phyloP scores from a whole-genome alignment of 345 rosid genomes.

The Eucalyptus tenuipes region DNA sequence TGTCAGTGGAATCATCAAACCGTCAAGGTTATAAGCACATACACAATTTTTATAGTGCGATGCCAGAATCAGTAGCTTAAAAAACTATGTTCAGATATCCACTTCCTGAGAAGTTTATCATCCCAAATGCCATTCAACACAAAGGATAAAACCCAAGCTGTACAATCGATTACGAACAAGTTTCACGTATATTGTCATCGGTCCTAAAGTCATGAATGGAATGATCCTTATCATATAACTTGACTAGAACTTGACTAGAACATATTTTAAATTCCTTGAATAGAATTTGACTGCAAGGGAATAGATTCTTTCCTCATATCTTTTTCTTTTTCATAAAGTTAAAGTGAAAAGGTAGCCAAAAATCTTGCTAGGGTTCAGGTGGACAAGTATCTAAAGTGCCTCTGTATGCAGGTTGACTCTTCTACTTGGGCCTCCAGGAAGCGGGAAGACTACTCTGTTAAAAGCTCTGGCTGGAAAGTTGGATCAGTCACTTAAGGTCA shows the following conservation, averaged over 20 bases:
- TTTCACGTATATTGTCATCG: not conserved
- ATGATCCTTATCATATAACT: not conserved
- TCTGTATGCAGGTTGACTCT: slow-evolving; percentile 38
- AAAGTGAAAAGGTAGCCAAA: not conserved
- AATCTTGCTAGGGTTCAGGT: not conserved
- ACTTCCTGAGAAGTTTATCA: not conserved
- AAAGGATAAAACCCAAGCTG: not conserved
- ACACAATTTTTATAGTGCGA: not conserved
- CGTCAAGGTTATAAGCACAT: slow-evolving; percentile 22
- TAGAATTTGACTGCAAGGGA: not conserved
- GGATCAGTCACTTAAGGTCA: slow-evolving; percentile 39
- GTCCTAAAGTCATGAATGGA: not conserved
- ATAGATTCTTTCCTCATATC: not conserved
- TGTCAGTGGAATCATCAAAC: slow-evolving; percentile 54
- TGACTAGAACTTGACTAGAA: not conserved
- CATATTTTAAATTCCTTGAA: not conserved
- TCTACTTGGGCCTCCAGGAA: slow-evolving; percentile 78
- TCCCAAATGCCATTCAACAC: not conserved
- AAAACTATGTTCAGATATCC: not conserved
- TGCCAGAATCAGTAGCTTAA: not conserved
- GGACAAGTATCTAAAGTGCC: not conserved
- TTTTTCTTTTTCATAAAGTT: not conserved
- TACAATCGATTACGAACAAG: not conserved
- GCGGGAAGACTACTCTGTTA: slow-evolving; percentile 58
- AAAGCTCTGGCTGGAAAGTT: slow-evolving; percentile 61